Conservation (phyloP, 192 early-diverging fungal species). For the Coemansia umbellata region DNA sequence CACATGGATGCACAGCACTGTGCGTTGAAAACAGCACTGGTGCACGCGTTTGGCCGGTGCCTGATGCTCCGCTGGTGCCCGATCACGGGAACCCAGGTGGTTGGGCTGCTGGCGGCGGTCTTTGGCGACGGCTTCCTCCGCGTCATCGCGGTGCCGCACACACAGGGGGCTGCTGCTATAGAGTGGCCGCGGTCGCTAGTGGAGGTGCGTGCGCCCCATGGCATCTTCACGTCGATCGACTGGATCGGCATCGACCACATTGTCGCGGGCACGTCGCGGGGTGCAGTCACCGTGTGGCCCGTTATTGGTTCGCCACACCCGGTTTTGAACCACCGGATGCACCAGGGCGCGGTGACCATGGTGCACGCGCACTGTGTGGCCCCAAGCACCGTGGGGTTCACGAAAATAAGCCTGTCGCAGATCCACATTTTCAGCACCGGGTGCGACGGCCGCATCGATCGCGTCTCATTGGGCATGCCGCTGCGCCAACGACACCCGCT, state of each 20-base stretch:
- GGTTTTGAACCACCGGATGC: slow-evolving; percentile 15
- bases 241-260: slow-evolving; percentile 30
- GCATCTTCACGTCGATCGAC: slow-evolving; percentile 25
- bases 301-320: slow-evolving; percentile 3
- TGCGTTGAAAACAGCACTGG: slow-evolving; percentile 14
- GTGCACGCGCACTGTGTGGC: background rate
- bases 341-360: slow-evolving; percentile 4
- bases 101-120: slow-evolving; percentile 26
- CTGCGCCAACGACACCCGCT: slow-evolving; percentile 8
- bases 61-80: slow-evolving; percentile 36
- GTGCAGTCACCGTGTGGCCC: slow-evolving; percentile 22
- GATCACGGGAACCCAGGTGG: slow-evolving; percentile 2
- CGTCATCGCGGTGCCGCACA: slow-evolving; percentile 21
- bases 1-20: slow-evolving; percentile 6
- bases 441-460: slow-evolving; percentile 17
- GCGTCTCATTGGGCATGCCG: slow-evolving; percentile 10
- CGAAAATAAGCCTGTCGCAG: background rate
- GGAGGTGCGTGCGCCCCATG: slow-evolving; percentile 20
- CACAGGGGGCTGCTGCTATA: slow-evolving; percentile 7
- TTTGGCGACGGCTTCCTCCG: slow-evolving; percentile 46
- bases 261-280: slow-evolving; percentile 26
- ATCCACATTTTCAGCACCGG: slow-evolving; percentile 14
- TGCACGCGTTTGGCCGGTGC: slow-evolving; percentile 36
- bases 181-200: slow-evolving; percentile 31
- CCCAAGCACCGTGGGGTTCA: slow-evolving; percentile 4